Percentiles rank a stretch among this genome's conserved stretches.
These are phyloP conservation scores for Coffea humblotiana DNA, from an alignment of 305 asterid species.

Conservation along the genomic window DNA sequence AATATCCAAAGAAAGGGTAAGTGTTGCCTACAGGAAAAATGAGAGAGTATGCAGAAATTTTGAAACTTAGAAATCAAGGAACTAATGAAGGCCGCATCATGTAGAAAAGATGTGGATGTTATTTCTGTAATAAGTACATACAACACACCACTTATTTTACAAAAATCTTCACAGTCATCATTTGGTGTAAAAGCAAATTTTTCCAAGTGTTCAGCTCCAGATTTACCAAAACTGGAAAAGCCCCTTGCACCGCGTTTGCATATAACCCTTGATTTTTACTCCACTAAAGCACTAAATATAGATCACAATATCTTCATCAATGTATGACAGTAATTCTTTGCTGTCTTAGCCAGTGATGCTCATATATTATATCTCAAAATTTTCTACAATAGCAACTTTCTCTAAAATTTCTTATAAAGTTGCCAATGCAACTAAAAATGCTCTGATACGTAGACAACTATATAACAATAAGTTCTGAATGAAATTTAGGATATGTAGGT, in stretches of 20 bases:
- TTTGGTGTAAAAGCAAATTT: not conserved
- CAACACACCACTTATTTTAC: not conserved
- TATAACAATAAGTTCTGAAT: not conserved
- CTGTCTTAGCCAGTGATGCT: constrained; percentile 2
- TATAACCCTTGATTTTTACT: not conserved
- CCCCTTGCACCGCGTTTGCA: not conserved
- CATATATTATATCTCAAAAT: not conserved
- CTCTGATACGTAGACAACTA: not conserved
- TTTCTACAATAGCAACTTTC: not conserved
- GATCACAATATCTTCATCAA: not conserved
- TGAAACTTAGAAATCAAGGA: constrained; percentile 10
- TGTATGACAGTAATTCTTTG: constrained; percentile 6
- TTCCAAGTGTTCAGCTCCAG: not conserved
- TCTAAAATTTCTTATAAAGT: not conserved
- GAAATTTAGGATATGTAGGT: not conserved
- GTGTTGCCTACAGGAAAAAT: constrained; percentile 72
- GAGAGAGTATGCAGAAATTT: constrained; percentile 1
- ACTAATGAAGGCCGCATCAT: not conserved
- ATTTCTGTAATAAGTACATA: not conserved
- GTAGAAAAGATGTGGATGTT: not conserved
- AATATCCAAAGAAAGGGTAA: constrained; percentile 90
- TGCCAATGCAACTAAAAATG: not conserved
- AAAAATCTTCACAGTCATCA: not conserved
- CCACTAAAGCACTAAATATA: not conserved
- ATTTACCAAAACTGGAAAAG: not conserved